Conservation (phyloP, 768 basidiomycete species). For the Udeniomyces megalosporus region DNA sequence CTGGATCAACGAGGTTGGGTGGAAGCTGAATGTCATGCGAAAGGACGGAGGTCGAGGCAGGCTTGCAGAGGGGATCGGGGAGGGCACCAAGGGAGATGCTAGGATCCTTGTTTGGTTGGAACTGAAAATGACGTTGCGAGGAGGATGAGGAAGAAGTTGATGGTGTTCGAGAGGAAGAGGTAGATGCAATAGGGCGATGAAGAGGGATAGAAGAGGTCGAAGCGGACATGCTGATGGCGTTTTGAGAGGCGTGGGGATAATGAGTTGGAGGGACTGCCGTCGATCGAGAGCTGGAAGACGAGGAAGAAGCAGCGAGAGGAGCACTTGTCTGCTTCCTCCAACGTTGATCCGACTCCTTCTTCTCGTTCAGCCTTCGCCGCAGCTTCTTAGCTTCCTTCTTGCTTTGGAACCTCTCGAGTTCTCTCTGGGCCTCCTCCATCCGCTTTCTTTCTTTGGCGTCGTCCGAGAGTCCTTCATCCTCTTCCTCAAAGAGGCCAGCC, state of each 20-base stretch:
- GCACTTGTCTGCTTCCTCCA: neutral
- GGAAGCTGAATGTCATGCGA: neutral
- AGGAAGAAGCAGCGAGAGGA: neutral
- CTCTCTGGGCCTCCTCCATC: neutral
- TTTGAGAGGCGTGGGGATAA: neutral
- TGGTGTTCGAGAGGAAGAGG: neutral
- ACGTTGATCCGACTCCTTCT: neutral
- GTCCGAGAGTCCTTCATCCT: too few species aligned
- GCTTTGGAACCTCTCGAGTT: neutral
- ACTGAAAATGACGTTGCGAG: neutral
- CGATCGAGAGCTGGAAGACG: neutral
- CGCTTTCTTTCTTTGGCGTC: too few species aligned
- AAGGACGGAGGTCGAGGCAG: constrained; percentile 1
- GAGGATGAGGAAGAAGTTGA: neutral
- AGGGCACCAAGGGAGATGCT: neutral
- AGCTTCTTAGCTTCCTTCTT: neutral
- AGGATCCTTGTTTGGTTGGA: neutral
- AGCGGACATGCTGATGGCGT: neutral
- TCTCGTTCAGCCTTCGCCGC: neutral
- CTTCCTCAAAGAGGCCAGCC: too few species aligned
- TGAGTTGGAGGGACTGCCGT: too few species aligned
- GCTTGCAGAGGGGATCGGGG: neutral
- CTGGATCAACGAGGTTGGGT: constrained; percentile 1
- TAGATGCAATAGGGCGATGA: neutral
- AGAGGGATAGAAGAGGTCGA: neutral